Evolutionary conservation across 1,284 basidiomycete genomes (phyloP).

Genomic region (Boletus sp.): DNA sequence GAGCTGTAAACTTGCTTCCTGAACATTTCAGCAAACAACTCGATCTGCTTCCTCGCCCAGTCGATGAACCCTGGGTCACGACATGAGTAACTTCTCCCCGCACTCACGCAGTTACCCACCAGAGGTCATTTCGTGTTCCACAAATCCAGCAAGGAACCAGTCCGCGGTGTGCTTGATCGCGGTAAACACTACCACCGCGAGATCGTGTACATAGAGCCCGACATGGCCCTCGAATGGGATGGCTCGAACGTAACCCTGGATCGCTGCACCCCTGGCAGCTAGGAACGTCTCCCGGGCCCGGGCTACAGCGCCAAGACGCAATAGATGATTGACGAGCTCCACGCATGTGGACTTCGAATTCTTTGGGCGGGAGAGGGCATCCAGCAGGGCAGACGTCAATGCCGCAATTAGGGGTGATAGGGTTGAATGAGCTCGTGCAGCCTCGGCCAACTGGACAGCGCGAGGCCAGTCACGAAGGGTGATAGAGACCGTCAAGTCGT

Average conservation of each 20-base stretch:
- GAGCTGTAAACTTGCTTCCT: constrained; percentile 89
- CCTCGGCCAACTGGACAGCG: constrained; percentile 82
- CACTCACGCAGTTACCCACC: constrained; percentile 53
- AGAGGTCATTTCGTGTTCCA: constrained; percentile 92
- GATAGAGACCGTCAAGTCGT: constrained; percentile 91
- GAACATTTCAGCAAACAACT: constrained; percentile 85
- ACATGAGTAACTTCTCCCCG: constrained; percentile 5
- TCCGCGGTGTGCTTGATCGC: constrained; percentile 95
- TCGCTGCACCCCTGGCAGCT: constrained; percentile 74
- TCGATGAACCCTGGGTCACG: constrained; percentile 78
- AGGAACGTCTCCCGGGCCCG: constrained; percentile 87
- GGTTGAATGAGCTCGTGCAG: constrained; percentile 71
- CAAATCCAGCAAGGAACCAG: constrained; percentile 97
- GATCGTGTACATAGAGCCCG: constrained; percentile 78
- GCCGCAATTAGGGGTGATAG: constrained; percentile 71
- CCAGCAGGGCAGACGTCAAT: constrained; percentile 73
- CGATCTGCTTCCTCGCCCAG: constrained; percentile 91
- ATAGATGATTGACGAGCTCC: constrained; percentile 71
- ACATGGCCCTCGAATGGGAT: constrained; percentile 94
- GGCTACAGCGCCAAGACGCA: constrained; percentile 77
- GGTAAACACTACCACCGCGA: constrained; percentile 85
- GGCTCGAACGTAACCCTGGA: constrained; percentile 76
- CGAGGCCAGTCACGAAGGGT: constrained; percentile 89
- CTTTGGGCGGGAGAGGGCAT: constrained; percentile 73
- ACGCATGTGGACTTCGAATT: constrained; percentile 82